Conservation (phyloP, 805 yeast species). For the Ogataea ramenticola region DNA sequence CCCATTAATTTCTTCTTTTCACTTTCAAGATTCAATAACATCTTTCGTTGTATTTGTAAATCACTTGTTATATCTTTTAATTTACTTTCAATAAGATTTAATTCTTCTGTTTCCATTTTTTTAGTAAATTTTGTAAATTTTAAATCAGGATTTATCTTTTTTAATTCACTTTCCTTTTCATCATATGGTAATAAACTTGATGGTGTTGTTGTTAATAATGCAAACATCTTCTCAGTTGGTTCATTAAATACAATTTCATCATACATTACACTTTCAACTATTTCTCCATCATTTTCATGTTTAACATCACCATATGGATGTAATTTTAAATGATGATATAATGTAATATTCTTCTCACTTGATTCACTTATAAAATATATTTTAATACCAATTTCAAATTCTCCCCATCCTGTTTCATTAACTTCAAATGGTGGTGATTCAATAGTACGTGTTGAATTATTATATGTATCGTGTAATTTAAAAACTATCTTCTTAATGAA, state of each 20-base stretch:
- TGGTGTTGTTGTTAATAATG: conserved; percentile 63
- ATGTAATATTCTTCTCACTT: conserved; percentile 76
- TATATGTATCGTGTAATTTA: conserved; percentile 92
- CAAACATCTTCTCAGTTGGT: conserved; percentile 87
- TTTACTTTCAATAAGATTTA: conserved; percentile 42
- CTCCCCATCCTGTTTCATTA: conserved; percentile 99
- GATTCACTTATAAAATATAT: conserved; percentile 82
- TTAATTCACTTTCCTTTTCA: conserved; percentile 3
- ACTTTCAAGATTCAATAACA: conserved; percentile 22
- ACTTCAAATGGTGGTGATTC: conserved; percentile 92
- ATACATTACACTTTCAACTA: conserved; percentile 56
- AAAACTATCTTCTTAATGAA: conserved; percentile 86
- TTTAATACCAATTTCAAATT: conserved; percentile 86
- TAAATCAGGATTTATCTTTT: conserved; percentile 10
- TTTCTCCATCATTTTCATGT: conserved; percentile 25
- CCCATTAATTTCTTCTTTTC: conserved; percentile 20
- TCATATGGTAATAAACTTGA: conserved; percentile 41
- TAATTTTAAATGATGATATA: conserved; percentile 83
- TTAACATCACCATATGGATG: conserved; percentile 58
- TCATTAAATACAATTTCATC: conserved; percentile 94
- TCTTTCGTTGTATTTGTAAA: conserved; percentile 15
- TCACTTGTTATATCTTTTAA: conserved; percentile 20
- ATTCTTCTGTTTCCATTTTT: conserved; percentile 59
- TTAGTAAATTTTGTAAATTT: conserved; percentile 20
- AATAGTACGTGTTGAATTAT: conserved; percentile 74